Base-by-base conservation (phyloP, 352 stramenopile species). In the Plasmopara muralis region DNA sequence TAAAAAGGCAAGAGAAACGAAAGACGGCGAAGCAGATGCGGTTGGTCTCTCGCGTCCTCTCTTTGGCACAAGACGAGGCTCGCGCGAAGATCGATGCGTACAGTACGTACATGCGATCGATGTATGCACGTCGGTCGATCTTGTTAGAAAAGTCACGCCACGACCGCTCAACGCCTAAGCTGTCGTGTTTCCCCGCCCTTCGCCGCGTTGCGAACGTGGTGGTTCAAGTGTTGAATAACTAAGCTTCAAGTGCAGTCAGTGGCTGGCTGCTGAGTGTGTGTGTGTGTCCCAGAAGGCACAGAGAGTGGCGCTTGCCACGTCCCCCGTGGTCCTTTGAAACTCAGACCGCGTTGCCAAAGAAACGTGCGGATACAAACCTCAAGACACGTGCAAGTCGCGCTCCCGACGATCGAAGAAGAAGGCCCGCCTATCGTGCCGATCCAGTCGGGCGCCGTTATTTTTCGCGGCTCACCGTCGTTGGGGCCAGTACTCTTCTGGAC, bases 81-180 rank as follows among this genome's bases (percentile, higher is more conserved):
- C 20, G 20, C 20, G 3, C 20, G 1, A 3, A 25, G 20, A 25
- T 38, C 33, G 2, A 38, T 5, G 9, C 43, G 49, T 42, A 31
- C 34, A 12, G 41, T 35, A n/a, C 15, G 15, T 13, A 25, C 20
- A 25, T 25, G 20, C 20, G 20, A 25, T 47, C 52, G 47, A 30
- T 28, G 43, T 50, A 50, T 61, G 61, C 44, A 60, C 47, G 31
- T 35, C 20, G 20, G 18, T 57, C 43, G 50, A 70, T 66, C 61
- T 64, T 44, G 12, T 29, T 47, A 53, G 57, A 64, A 41, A 66
- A 61, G 50, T 28, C 57, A 43, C 43, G 47, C 43, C 60, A 50
- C 60, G 55, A 68, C 60, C 57, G 55, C 60, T 65, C 60, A 42
- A 68, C 60, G 48, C 47, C 41, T 44, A 50, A 20, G 39, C 43